Base-by-base conservation (phyloP, 192 early-diverging fungal genomes). In the Kickxella alabastrina region DNA sequence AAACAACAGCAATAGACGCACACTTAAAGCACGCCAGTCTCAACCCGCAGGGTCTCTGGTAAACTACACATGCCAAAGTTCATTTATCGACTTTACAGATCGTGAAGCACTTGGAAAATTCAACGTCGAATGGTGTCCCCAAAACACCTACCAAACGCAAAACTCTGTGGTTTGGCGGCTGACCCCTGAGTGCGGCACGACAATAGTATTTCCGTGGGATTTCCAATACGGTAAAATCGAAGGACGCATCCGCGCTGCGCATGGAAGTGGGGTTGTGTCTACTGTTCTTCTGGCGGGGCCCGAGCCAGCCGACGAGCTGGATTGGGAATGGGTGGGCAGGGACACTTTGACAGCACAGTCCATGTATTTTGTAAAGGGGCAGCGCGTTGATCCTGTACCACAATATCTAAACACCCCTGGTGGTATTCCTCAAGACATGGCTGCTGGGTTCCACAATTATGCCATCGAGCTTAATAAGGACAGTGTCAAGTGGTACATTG, bases 241-340 rank as follows among this genome's bases (percentile, higher is more conserved):
- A 28, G 72, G 51, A 13, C 43, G 57, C 15, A 59, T 79, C 10
- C 46, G 56, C 22, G 49, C 54, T n/a, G 61, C 59, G 0, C 50
- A 59, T 9, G 62, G 78, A n/a, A 67, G 74, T 12, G 83, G 76
- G 3, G 65, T 78, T n/a, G 75, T 80, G 4, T 67, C 77, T 0
- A 68, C 79, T 3, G 71, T 84, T 41, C 69, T 84, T 40, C 67
- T 73, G 31, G 68, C 65, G 8, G 77, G 63, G 5, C 43, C 62
- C 10, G 47, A 55, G 24, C 75, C 70, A 26, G 56, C 75, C 8
- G 84, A 86, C 43, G 84, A 86, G 47, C 53, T 86, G 6, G 84
- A 86, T 49, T 77, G 65, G 51, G 84, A 86, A 52, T 82, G 77
- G 78, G 78, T 86, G 9, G 84, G 84, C 27, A 76, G 76, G 43